Base-by-base conservation (phyloP, 1,284 basidiomycete genomes). In the Athelia sp. region DNA sequence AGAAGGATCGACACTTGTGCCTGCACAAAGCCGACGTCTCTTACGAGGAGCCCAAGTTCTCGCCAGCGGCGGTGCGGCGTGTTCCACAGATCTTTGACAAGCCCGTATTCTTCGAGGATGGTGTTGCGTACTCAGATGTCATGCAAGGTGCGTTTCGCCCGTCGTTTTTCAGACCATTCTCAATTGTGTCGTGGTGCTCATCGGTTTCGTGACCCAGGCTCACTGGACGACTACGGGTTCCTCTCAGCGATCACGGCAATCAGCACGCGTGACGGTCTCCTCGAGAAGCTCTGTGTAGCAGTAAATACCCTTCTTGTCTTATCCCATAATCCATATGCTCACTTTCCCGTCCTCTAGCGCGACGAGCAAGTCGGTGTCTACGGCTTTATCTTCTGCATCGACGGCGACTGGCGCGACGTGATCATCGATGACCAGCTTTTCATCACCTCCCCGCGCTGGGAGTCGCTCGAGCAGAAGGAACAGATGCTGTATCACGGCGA, bases 361-460 rank as follows among this genome's bases (percentile, higher is more conserved):
- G 70, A 73, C 45, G 67, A 71, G 48, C 45, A 58, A 42, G 65
- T 78, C n/a, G 78, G 78, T 2, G 60, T 73, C 1, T 73, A 73
- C 50, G 70, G 70, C 2, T 71, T 71, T 54, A 63, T 70, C 26
- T 69, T 71, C 54, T 69, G 63, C 53, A 54, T 67, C 0, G 67
- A 70, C 47, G 60, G 58, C 34, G 58, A 57, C 32, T 71, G 68
- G 68, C 56, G 54, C 4, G 36, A 40, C 47, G 62, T 71, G 17
- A 60, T 71, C 23, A 66, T 71, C 34, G 69, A 70, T 50, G 68
- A 70, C 43, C 58, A 63, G 42, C 57, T 66, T 11, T 65, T 52
- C 50, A 60, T 58, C 3, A 35, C 47, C 10, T 55, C 64, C 10
- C 64, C 62, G 4, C 59, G 58, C 34, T 66, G 56, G 45, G 64